phyloP scores from a whole-genome alignment of 2,329 filamentous ascomycete species.

The Scortechinia acanthostroma region DNA sequence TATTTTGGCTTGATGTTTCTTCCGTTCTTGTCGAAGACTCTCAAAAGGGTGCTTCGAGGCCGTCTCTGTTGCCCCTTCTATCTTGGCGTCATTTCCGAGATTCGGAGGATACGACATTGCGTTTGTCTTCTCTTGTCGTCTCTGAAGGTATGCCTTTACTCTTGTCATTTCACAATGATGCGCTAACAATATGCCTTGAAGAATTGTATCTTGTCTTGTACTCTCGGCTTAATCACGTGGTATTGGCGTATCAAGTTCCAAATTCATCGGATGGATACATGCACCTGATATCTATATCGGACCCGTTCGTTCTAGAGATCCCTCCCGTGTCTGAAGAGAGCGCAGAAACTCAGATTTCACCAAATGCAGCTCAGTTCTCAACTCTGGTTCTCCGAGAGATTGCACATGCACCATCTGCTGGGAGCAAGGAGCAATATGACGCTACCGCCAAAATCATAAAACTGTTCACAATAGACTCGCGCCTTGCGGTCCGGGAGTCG shows the following conservation, averaged over 20 bases:
- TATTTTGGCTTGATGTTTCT: constrained; percentile 32
- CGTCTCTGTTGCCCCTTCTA: constrained; percentile 25
- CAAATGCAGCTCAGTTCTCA: background rate
- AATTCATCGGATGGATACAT: background rate
- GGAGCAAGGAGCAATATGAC: background rate
- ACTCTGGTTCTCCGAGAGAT: background rate
- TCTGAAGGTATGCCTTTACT: background rate
- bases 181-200: background rate
- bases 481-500: background rate
- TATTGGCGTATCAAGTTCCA: background rate
- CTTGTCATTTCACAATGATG: background rate
- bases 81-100: constrained; percentile 45
- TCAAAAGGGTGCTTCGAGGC: constrained; percentile 11
- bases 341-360: background rate
- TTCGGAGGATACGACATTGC: constrained; percentile 39
- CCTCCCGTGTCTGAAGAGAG: background rate
- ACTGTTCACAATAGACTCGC: background rate
- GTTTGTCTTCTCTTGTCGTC: constrained; percentile 18
- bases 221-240: background rate
- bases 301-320: background rate
- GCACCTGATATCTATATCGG: background rate
- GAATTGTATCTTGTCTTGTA: background rate
- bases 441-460: background rate
- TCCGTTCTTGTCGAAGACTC: background rate
- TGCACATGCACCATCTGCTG: background rate